phyloP scores from a whole-genome alignment of 768 basidiomycete species.

The Termitomyces heimii region DNA sequence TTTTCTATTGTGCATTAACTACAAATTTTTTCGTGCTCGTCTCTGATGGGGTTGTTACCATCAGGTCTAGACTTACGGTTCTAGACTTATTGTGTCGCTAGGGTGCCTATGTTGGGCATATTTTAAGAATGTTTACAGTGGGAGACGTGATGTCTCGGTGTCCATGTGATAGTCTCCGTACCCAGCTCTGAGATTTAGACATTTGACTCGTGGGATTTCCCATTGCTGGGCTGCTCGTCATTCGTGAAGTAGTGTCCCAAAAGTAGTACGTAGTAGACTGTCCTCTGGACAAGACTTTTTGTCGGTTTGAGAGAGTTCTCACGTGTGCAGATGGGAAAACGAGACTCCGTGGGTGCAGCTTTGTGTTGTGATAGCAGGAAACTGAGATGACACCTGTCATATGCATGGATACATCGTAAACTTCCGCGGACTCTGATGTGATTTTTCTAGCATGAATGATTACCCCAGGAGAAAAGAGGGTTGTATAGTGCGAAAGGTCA shows the following conservation, averaged over 20 bases:
- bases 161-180: background rate
- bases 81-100: too few relatives aligned
- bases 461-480: background rate
- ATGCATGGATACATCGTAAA: background rate
- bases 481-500: background rate
- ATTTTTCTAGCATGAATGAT: background rate
- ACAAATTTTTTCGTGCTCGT: background rate
- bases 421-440: background rate
- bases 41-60: too few relatives aligned
- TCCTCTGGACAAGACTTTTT: background rate
- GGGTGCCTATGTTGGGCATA: too few relatives aligned
- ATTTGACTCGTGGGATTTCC: background rate
- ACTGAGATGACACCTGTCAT: background rate
- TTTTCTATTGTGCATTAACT: background rate
- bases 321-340: background rate
- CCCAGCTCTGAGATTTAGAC: background rate
- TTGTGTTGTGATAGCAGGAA: too few relatives aligned
- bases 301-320: background rate
- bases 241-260: background rate
- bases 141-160: background rate
- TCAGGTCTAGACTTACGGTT: background rate
- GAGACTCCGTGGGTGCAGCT: background rate
- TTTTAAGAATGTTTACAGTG: background rate
- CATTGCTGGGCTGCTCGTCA: background rate
- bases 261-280: background rate